Percentiles rank a stretch among this genome's conserved stretches.
Conservation (phyloP, 108 stramenopile genomes). For the Parietichytrium sp. region DNA sequence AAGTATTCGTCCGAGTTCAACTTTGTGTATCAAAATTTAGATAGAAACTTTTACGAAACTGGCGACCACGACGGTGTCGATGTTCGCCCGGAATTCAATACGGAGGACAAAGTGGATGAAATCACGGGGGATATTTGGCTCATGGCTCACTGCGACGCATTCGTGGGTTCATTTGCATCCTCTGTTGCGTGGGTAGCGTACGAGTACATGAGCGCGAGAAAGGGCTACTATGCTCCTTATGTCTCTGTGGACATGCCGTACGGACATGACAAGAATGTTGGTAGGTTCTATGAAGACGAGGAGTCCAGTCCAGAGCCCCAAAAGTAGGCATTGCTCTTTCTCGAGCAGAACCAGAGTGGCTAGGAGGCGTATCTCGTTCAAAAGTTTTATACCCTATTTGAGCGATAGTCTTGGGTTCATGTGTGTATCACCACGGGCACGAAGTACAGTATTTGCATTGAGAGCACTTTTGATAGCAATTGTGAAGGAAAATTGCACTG, state of each 20-base stretch:
- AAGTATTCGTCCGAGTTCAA: neutral
- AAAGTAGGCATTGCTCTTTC: too few relatives aligned
- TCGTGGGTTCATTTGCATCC: slow-evolving; percentile 7
- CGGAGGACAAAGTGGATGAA: neutral
- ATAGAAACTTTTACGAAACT: slow-evolving; percentile 22
- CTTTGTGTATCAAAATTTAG: slow-evolving; percentile 6
- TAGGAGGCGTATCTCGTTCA: too few relatives aligned
- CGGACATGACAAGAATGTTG: slow-evolving; percentile 9
- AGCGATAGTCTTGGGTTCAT: too few relatives aligned
- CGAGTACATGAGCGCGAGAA: slow-evolving; percentile 33
- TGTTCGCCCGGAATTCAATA: neutral
- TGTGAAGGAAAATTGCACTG: too few relatives aligned
- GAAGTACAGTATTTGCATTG: too few relatives aligned
- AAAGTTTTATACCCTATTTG: too few relatives aligned
- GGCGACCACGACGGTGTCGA: neutral
- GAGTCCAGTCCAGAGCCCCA: too few relatives aligned
- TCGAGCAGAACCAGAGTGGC: too few relatives aligned
- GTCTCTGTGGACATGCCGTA: slow-evolving; percentile 16
- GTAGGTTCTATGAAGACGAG: neutral
- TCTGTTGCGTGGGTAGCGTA: slow-evolving; percentile 23
- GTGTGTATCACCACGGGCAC: too few relatives aligned
- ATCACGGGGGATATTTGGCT: slow-evolving; percentile 15
- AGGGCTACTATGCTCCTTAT: neutral
- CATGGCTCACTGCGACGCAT: slow-evolving; percentile 12
- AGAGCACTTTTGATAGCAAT: too few relatives aligned